Evolutionary conservation across 2,329 filamentous ascomycete species (phyloP).

Genomic region (Alternaria burnsii): DNA sequence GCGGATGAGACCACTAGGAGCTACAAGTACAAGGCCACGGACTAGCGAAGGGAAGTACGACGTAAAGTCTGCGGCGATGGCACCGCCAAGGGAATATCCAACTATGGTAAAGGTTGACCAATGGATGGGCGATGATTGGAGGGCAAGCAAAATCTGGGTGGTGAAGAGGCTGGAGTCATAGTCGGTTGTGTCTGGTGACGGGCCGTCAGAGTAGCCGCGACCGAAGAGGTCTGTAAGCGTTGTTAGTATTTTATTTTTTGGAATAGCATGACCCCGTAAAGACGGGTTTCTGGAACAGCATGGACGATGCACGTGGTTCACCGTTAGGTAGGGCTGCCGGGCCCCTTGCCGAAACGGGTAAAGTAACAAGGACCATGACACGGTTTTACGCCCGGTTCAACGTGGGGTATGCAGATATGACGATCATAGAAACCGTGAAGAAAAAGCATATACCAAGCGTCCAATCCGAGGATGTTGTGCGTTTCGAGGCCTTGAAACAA

Average conservation of each 20-base stretch:
- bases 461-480: background rate
- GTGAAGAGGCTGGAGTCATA: slow-evolving; percentile 79
- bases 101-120: slow-evolving; percentile 70
- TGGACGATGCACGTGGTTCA: slow-evolving; percentile 15
- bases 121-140: slow-evolving; percentile 71
- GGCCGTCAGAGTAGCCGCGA: slow-evolving; percentile 78
- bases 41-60: slow-evolving; percentile 74
- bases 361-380: slow-evolving; percentile 6
- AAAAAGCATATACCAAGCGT: background rate
- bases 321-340: slow-evolving; percentile 17
- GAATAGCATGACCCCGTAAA: background rate
- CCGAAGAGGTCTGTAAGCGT: slow-evolving; percentile 70
- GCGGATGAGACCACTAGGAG: slow-evolving; percentile 80
- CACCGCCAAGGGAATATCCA: slow-evolving; percentile 83
- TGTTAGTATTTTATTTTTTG: slow-evolving; percentile 11
- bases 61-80: slow-evolving; percentile 74
- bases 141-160: slow-evolving; percentile 73
- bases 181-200: slow-evolving; percentile 65
- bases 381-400: slow-evolving; percentile 6
- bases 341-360: slow-evolving; percentile 13
- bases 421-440: background rate
- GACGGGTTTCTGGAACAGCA: slow-evolving; percentile 2
- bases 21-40: slow-evolving; percentile 75
- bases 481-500: slow-evolving; percentile 3
- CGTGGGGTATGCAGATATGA: slow-evolving; percentile 10